Percentiles rank a stretch among this genome's conserved stretches.
Evolutionary conservation across 495 filamentous ascomycete species (phyloP).

Genomic region (Lasiosphaeria miniovina): DNA sequence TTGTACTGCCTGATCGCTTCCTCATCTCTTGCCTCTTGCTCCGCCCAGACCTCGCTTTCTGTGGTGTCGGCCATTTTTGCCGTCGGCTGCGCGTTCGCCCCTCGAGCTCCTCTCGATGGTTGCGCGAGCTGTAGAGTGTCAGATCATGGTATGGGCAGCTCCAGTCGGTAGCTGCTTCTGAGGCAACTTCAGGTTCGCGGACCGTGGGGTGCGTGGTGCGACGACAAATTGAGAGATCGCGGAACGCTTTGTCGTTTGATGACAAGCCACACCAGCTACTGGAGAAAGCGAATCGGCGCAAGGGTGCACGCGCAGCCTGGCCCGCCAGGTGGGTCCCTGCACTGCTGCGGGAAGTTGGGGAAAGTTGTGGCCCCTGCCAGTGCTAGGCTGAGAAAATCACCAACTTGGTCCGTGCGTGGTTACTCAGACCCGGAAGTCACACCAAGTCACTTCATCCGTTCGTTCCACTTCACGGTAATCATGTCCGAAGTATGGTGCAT

Average conservation of each 20-base stretch:
- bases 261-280: neutral
- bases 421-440: too few relatives aligned
- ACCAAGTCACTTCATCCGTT: too few relatives aligned
- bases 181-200: too few relatives aligned
- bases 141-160: constrained; percentile 22
- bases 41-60: constrained; percentile 23
- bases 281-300: neutral
- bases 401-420: too few relatives aligned
- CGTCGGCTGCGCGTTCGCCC: constrained; percentile 7
- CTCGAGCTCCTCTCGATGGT: constrained; percentile 21
- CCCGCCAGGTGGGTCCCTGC: neutral
- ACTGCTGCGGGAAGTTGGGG: too few relatives aligned
- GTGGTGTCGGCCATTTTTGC: constrained; percentile 24
- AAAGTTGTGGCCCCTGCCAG: too few relatives aligned
- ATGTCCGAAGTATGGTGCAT: too few relatives aligned
- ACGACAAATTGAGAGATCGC: neutral
- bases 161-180: neutral
- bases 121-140: constrained; percentile 17
- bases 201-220: too few relatives aligned
- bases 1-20: constrained; percentile 21
- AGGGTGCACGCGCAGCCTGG: neutral
- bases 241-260: neutral
- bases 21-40: constrained; percentile 28
- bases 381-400: too few relatives aligned
- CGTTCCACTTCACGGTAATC: too few relatives aligned